Conservation (phyloP, 139 green algal species). For the Chlamydomonas eustigma region DNA sequence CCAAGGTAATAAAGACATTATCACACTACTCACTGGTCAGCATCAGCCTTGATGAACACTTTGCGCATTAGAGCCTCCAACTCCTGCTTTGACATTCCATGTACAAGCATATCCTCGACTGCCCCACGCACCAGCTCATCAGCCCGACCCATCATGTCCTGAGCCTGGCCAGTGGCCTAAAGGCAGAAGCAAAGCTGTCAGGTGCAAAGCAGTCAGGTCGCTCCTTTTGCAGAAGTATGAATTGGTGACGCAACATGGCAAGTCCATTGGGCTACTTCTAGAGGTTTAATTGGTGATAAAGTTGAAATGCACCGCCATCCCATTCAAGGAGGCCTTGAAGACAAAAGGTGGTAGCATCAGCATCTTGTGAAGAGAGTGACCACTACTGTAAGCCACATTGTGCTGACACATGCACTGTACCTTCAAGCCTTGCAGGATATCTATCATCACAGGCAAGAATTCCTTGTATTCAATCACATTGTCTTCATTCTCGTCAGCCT, state of each 20-base stretch:
- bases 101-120: constrained; percentile 45
- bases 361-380: no score
- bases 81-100: constrained; percentile 46
- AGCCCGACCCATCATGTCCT: constrained; percentile 2
- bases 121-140: constrained; percentile 27
- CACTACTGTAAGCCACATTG: no score
- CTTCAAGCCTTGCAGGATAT: constrained; percentile 46
- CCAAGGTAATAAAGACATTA: no score
- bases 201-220: no score
- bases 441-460: constrained; percentile 50
- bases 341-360: no score
- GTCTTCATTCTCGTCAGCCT: constrained; percentile 63
- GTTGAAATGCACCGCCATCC: no score
- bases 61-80: constrained; percentile 44
- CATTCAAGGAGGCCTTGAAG: no score
- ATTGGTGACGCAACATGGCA: no score
- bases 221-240: no score
- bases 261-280: no score
- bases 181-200: no score
- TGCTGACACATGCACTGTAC: neutral
- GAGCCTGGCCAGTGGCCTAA: neutral
- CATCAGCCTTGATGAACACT: constrained; percentile 34
- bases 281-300: no score
- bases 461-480: constrained; percentile 58
- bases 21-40: constrained; percentile 21